A percentile compares a stretch with the other conserved stretches of the same genome.
Conservation (phyloP, 2,329 filamentous ascomycete species). For the Rutstroemia sp. region DNA sequence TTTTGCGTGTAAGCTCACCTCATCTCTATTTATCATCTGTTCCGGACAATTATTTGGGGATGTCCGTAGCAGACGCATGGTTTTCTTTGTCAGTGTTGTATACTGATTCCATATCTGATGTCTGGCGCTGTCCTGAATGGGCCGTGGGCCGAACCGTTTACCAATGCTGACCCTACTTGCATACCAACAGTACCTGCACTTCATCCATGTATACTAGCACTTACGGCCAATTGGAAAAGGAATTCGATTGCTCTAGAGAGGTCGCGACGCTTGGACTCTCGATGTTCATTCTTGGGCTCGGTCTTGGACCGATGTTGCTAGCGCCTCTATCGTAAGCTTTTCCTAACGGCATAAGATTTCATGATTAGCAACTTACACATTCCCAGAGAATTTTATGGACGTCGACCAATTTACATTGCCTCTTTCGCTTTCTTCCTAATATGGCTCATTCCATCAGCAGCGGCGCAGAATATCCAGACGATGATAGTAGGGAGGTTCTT, state of each 20-base stretch:
- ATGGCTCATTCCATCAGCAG: constrained; percentile 74
- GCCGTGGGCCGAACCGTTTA: not conserved
- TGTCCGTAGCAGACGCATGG: not conserved
- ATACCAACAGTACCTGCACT: constrained; percentile 58
- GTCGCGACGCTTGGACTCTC: constrained; percentile 76
- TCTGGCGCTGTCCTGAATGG: not conserved
- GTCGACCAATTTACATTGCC: constrained; percentile 70
- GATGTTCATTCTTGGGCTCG: constrained; percentile 72
- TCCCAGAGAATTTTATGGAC: constrained; percentile 62
- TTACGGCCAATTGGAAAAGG: constrained; percentile 66
- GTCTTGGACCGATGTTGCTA: constrained; percentile 47
- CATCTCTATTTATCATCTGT: constrained; percentile 3
- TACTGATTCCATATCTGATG: not conserved
- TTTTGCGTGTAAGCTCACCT: constrained; percentile 68
- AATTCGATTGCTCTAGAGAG: constrained; percentile 64
- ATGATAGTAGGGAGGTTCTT: constrained; percentile 75
- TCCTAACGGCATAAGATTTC: constrained; percentile 6
- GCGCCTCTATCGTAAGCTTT: constrained; percentile 42
- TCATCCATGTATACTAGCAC: constrained; percentile 86
- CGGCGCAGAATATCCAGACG: constrained; percentile 74
- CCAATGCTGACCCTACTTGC: not conserved
- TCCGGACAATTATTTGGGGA: not conserved
- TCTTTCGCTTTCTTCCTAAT: constrained; percentile 70
- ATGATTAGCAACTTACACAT: constrained; percentile 4
- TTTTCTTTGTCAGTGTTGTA: not conserved